Evolutionary conservation across 2,329 filamentous ascomycete genomes (phyloP), one percentile per base, ranked within the genome.

Genomic region (Xylaria sp.): DNA sequence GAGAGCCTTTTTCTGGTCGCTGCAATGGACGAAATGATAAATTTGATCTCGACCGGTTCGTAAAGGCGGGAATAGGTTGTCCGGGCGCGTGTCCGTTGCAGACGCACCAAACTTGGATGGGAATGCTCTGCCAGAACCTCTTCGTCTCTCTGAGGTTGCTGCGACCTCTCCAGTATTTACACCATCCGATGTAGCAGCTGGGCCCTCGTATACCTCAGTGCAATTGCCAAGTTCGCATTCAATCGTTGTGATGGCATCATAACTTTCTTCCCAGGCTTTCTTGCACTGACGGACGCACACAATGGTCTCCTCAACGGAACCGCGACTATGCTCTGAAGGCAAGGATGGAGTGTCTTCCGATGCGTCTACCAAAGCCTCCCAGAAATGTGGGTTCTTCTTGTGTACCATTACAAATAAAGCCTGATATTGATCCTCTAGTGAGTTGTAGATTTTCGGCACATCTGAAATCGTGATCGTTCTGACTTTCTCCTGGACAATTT

Each of bases 261-360:
- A 56, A 39, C 63, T 66, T 63, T 69, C 66, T 28, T 66, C 66
- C 66, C 66, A 69, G 55, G 66, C 66, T 48, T 60, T 66, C 59
- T 63, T 63, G 59, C 63, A 69, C 30, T 63, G 66, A 66, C 66
- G 45, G 53, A 66, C 46, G 39, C 34, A 55, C 39, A 63, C 43
- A 50, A 55, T 55, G 30, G 66, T 63, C 36, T 69, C 63, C 41
- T 69, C 63, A 34, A 46, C 45, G 59, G 66, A 69, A 55, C 66
- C 66, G 63, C 0, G 53, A 30, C 53, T 66, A 32, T 58, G 66
- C 39, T 2, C 15, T 34, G 63, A 60, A 45, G 66, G 59, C 50
- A 46, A 10, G 34, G 55, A 50, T 55, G 46, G 46, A 43, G 34
- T 28, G 45, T 62, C 63, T 46, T 66, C 63, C n/a, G 58, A 50